These are phyloP conservation scores for Cytospora paraplurivora DNA, from an alignment of 2,329 filamentous ascomycete species.

Conservation along the genomic window DNA sequence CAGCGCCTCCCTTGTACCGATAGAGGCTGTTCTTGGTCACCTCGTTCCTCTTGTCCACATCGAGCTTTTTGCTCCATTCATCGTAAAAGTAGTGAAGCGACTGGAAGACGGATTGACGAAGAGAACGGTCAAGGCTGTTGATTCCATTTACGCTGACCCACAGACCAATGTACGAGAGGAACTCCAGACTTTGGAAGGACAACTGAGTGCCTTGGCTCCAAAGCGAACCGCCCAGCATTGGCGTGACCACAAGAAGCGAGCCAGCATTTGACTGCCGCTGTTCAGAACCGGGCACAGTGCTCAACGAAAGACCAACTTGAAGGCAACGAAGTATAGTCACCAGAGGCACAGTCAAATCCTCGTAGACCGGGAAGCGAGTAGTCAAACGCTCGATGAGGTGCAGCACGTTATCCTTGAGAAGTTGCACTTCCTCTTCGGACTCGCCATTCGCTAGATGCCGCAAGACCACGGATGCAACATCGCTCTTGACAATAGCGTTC, in stretches of 20 bases:
- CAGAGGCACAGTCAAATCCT: conserved; percentile 79
- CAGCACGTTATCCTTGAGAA: conserved; percentile 59
- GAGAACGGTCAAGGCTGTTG: conserved; percentile 42
- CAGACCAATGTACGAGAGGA: conserved; percentile 51
- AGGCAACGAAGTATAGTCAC: conserved; percentile 79
- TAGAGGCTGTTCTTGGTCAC: conserved; percentile 77
- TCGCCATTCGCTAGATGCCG: conserved; percentile 36
- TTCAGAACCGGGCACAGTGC: conserved; percentile 16
- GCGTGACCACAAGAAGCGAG: conserved; percentile 49
- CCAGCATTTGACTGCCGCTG: conserved; percentile 17
- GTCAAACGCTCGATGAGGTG: conserved; percentile 72
- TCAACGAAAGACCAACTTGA: conserved; percentile 71
- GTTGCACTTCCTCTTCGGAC: conserved; percentile 47
- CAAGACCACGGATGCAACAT: conserved; percentile 44
- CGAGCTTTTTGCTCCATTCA: conserved; percentile 78
- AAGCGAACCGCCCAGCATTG: conserved; percentile 57
- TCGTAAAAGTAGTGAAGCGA: conserved; percentile 74
- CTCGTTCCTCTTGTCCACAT: conserved; percentile 73
- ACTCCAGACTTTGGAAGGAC: conserved; percentile 47
- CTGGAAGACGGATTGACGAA: conserved; percentile 61
- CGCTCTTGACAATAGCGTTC: conserved; percentile 58
- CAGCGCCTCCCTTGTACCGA: conserved; percentile 75
- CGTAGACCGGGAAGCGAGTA: conserved; percentile 74
- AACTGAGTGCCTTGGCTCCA: conserved; percentile 34
- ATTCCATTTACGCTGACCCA: conserved; percentile 52